Evolutionary conservation across 2,329 filamentous ascomycete species (phyloP).

Genomic region (Dryadomyces quercivorus): DNA sequence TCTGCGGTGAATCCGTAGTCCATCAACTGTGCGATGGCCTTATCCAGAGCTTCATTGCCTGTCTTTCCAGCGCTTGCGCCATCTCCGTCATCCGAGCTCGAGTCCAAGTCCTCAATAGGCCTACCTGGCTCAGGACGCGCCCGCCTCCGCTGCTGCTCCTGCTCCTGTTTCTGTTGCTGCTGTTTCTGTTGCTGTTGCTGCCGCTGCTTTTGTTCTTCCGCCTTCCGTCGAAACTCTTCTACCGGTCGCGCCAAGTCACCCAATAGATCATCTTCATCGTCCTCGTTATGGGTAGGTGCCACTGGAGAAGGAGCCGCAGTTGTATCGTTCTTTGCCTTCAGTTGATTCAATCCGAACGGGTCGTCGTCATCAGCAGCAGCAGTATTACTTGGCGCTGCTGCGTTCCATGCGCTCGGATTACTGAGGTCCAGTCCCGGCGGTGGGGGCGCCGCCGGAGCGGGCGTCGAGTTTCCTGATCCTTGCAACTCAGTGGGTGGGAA

Average conservation of each 20-base stretch:
- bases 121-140: slow-evolving; percentile 37
- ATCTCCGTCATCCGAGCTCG: slow-evolving; percentile 26
- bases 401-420: slow-evolving; percentile 40
- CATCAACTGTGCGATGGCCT: slow-evolving; percentile 74
- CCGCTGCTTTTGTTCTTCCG: slow-evolving; percentile 15
- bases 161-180: slow-evolving; percentile 11
- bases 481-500: slow-evolving; percentile 43
- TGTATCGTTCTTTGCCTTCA: slow-evolving; percentile 32
- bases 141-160: slow-evolving; percentile 9
- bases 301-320: slow-evolving; percentile 16
- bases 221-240: slow-evolving; percentile 45
- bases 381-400: slow-evolving; percentile 13
- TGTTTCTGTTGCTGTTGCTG: slow-evolving; percentile 3
- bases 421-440: slow-evolving; percentile 36
- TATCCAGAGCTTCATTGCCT: slow-evolving; percentile 55
- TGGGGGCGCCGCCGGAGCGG: slow-evolving; percentile 29
- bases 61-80: slow-evolving; percentile 15
- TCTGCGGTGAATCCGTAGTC: slow-evolving; percentile 90
- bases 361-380: slow-evolving; percentile 60
- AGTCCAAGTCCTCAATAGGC: slow-evolving; percentile 39
- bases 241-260: slow-evolving; percentile 54
- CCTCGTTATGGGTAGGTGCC: slow-evolving; percentile 13
- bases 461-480: slow-evolving; percentile 28
- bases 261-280: slow-evolving; percentile 54
- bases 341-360: slow-evolving; percentile 66